These are phyloP conservation scores for Hansenula anomala DNA, from an alignment of 1,139 yeast species.

Conservation along the genomic window DNA sequence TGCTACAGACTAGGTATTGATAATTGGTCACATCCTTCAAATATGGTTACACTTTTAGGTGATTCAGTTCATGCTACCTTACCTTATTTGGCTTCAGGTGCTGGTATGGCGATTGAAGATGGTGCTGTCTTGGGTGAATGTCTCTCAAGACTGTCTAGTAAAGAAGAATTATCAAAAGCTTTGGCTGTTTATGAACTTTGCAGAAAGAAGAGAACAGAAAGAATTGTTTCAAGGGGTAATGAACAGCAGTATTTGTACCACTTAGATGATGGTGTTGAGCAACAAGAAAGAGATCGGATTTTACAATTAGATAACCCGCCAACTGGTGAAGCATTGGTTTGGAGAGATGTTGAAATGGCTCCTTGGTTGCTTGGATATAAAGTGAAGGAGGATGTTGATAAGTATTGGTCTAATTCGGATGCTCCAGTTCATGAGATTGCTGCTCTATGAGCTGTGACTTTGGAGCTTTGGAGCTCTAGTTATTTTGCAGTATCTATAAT, in stretches of 20 bases:
- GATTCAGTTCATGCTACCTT: conserved; percentile 38
- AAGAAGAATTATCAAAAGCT: conserved; percentile 16
- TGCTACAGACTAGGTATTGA: conserved; percentile 27
- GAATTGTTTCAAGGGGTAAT: conserved; percentile 21
- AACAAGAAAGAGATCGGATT: conserved; percentile 23
- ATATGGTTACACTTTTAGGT: conserved; percentile 29
- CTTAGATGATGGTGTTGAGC: conserved; percentile 28
- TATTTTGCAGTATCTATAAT: no score
- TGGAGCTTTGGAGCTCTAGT: no score
- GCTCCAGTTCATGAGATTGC: not conserved
- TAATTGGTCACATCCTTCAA: conserved; percentile 21
- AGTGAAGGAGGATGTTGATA: conserved; percentile 9
- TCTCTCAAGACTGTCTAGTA: conserved; percentile 13
- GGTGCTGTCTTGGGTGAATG: conserved; percentile 23
- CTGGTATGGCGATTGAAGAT: conserved; percentile 36
- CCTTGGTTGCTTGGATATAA: conserved; percentile 16
- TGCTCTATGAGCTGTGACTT: no score
- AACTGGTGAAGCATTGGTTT: conserved; percentile 15
- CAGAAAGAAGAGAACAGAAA: conserved; percentile 27
- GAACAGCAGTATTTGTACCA: conserved; percentile 25
- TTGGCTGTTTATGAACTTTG: conserved; percentile 20
- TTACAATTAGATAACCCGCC: conserved; percentile 3
- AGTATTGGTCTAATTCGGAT: not conserved
- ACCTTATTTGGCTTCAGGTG: conserved; percentile 38
- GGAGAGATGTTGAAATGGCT: conserved; percentile 15